Conservation (phyloP, 148 eudicot species). For the Gaultheria prostrata region DNA sequence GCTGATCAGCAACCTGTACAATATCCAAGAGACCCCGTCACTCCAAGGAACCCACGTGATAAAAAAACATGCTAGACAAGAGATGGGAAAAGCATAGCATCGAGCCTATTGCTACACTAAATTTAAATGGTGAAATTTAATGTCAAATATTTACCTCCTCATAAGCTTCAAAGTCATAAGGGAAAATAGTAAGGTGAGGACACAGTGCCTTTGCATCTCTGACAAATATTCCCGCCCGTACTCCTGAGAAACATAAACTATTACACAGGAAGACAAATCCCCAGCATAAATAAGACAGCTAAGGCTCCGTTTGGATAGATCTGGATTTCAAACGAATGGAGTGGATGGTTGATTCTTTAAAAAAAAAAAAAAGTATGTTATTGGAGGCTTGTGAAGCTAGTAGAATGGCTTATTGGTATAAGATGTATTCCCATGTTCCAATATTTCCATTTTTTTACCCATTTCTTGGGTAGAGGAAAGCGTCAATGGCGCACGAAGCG, state of each 20-base stretch:
- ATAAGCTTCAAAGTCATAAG: constrained; percentile 89
- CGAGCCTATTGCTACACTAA: not conserved
- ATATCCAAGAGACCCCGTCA: constrained; percentile 16
- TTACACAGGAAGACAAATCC: not conserved
- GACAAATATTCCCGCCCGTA: constrained; percentile 92
- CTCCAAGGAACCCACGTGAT: constrained; percentile 13
- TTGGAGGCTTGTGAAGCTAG: not conserved
- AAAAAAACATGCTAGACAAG: constrained; percentile 3
- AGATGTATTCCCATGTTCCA: no score
- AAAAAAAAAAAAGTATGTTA: not conserved
- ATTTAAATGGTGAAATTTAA: not conserved
- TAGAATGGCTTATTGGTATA: no score
- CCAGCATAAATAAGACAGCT: not conserved
- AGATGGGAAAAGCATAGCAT: not conserved
- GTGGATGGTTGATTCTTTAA: not conserved
- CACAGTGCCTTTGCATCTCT: constrained; percentile 90
- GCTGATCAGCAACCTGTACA: constrained; percentile 86
- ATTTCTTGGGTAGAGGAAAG: no score
- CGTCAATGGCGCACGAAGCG: no score
- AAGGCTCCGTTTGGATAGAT: not conserved
- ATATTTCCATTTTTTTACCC: no score
- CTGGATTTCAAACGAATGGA: not conserved
- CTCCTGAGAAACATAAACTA: constrained; percentile 44
- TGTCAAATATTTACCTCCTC: constrained; percentile 55
- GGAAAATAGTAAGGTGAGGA: constrained; percentile 84